These are phyloP conservation scores for Neurospora tetrasperma DNA, from an alignment of 495 filamentous ascomycete genomes.

Conservation along the genomic window DNA sequence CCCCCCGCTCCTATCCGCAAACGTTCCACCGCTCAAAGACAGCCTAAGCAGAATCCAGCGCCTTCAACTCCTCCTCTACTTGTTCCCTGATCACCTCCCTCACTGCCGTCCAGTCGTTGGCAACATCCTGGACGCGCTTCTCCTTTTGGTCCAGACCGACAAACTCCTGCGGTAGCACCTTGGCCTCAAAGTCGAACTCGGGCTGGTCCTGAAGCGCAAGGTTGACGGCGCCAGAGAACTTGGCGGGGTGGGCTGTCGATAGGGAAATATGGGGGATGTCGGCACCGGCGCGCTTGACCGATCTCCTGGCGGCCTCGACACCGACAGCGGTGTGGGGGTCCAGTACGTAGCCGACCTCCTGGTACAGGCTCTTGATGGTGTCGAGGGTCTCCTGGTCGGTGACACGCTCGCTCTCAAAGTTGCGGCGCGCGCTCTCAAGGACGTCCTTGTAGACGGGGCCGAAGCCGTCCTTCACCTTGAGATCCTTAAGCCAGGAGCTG, in stretches of 20 bases:
- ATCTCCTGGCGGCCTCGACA: slow-evolving; percentile 58
- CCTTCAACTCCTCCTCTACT: slow-evolving; percentile 41
- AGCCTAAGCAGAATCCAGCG: neutral
- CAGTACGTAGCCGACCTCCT: slow-evolving; percentile 59
- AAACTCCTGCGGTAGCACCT: slow-evolving; percentile 72
- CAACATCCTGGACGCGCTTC: slow-evolving; percentile 46
- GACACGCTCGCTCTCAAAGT: slow-evolving; percentile 78
- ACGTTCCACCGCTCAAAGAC: neutral
- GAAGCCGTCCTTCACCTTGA: slow-evolving; percentile 77
- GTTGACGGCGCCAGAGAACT: slow-evolving; percentile 74
- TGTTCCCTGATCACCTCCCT: slow-evolving; percentile 45
- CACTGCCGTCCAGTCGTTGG: slow-evolving; percentile 40
- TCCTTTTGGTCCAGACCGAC: slow-evolving; percentile 58
- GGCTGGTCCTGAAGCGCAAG: slow-evolving; percentile 55
- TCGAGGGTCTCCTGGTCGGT: slow-evolving; percentile 65
- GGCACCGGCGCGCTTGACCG: slow-evolving; percentile 38
- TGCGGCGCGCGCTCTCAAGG: slow-evolving; percentile 48
- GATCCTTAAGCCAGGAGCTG: slow-evolving; percentile 55
- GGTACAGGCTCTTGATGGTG: slow-evolving; percentile 60
- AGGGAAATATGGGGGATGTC: slow-evolving; percentile 61
- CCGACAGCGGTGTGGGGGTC: slow-evolving; percentile 91
- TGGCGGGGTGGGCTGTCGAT: slow-evolving; percentile 88
- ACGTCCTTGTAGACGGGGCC: slow-evolving; percentile 55
- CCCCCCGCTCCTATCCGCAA: neutral
- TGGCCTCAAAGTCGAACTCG: slow-evolving; percentile 57